Evolutionary conservation across 306 rosid genomes (phyloP).

Genomic region (Prunus mume): DNA sequence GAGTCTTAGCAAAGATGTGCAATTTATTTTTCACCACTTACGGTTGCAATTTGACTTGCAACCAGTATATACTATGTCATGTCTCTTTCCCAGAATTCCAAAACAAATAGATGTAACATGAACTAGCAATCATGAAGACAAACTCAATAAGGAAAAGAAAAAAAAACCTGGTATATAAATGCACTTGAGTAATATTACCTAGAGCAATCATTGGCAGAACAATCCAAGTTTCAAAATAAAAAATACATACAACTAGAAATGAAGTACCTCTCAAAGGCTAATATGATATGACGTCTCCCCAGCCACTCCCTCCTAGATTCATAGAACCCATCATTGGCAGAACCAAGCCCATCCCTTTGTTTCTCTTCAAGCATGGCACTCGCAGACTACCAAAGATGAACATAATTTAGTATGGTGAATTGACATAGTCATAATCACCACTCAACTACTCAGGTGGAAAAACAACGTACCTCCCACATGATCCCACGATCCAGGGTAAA

Average conservation of each 20-base stretch:
- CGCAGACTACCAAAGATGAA: slow-evolving; percentile 53
- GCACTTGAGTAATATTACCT: not conserved
- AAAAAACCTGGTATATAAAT: not conserved
- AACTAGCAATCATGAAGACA: not conserved
- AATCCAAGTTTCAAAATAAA: slow-evolving; percentile 12
- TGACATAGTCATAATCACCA: slow-evolving; percentile 11
- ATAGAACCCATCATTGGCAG: slow-evolving; percentile 86
- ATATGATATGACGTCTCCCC: slow-evolving; percentile 84
- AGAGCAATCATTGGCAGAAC: not conserved
- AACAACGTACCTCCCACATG: slow-evolving; percentile 77
- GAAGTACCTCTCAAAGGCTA: slow-evolving; percentile 85
- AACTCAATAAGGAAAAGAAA: not conserved
- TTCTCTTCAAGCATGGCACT: slow-evolving; percentile 78
- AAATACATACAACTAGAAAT: not conserved
- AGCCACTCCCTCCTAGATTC: slow-evolving; percentile 97
- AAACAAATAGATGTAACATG: not conserved
- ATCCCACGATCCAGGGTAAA: slow-evolving; percentile 94
- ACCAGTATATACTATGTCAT: not conserved
- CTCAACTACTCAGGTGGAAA: slow-evolving; percentile 18
- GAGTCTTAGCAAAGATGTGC: no score
- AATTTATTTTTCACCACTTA: no score
- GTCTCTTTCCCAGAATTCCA: not conserved
- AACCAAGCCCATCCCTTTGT: slow-evolving; percentile 82
- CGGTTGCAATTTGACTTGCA: no score
- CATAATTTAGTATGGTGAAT: slow-evolving; percentile 12